Evolutionary conservation across 768 basidiomycete species (phyloP).

Genomic region (Mycena capillaripes): DNA sequence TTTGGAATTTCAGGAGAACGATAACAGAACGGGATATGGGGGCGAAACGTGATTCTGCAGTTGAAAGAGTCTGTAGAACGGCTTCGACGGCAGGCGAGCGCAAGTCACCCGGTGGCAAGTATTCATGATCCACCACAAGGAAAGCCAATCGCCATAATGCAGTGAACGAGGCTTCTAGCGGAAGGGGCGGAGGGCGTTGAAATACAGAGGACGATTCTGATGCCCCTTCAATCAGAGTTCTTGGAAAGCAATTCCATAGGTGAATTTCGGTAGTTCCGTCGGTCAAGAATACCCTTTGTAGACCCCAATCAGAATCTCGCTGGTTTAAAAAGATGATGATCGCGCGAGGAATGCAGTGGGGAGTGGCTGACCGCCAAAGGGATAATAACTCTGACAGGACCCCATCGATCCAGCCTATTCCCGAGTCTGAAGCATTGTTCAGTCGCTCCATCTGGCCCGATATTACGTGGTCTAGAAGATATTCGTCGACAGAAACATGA

Average conservation of each 20-base stretch:
- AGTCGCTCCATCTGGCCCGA: neutral
- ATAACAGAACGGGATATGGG: neutral
- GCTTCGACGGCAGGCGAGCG: neutral
- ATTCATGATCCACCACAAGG: neutral
- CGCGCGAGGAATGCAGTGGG: no score
- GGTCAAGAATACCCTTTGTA: no score
- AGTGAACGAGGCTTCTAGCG: neutral
- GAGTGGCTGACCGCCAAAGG: no score
- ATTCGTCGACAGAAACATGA: neutral
- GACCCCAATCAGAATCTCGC: no score
- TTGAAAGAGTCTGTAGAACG: neutral
- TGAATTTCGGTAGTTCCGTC: neutral
- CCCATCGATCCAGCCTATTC: neutral
- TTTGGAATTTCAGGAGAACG: neutral
- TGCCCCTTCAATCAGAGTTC: no score
- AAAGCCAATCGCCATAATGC: neutral
- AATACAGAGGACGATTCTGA: no score
- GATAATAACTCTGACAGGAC: no score
- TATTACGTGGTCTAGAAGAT: neutral
- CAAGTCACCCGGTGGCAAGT: neutral
- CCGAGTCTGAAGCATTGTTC: neutral
- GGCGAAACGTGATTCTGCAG: neutral
- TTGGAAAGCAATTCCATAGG: no score
- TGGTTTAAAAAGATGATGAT: no score
- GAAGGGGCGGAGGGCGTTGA: no score